Evolutionary conservation across 2,329 filamentous ascomycete species (phyloP), one percentile per base, ranked within the genome.

Genomic region (Phialophora expanda): DNA sequence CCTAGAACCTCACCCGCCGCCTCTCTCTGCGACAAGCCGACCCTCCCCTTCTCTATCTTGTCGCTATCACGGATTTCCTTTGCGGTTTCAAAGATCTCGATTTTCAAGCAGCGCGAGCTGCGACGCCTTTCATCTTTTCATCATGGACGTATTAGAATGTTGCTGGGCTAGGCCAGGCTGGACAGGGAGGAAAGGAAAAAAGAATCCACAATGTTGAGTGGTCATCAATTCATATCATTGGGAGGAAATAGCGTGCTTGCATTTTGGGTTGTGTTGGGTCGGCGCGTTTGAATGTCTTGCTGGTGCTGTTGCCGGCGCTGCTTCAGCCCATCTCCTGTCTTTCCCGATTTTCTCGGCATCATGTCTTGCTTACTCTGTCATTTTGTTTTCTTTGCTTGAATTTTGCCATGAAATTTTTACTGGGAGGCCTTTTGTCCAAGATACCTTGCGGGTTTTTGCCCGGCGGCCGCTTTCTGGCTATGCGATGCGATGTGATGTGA

Each of bases 381-480:
- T 34, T 28, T 1, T 54, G 46, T 26, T 55, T 28, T 24, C n/a
- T n/a, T 44, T 26, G 34, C 44, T 46, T n/a, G 26, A 24, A n/a
- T 54, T 9, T 62, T 46, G 17, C 26, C 56, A 51, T 38, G 46
- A 51, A 53, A 44, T 53, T 44, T 30, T 46, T 54, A 58, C 32
- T 67, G 58, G 67, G 67, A 62, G 62, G 66, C 53, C 59, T 54
- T 67, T 65, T 69, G 61, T 67, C 57, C 60, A 58, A 72, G 70
- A 72, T 72, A 71, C 70, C 70, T 70, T 67, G 69, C 70, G 67
- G 70, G 70, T 66, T 72, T 72, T 66, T 65, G 64, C 64, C 70
- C 69, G 67, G 70, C 59, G 38, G 48, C 53, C 53, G 28, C 17
- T 17, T 55, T 20, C 11, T 55, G 38, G 38, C 38, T 44, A 44